Percentiles rank a stretch among this genome's conserved stretches.
Evolutionary conservation across 257 asterid species (phyloP).

Genomic region (Rhazya stricta): DNA sequence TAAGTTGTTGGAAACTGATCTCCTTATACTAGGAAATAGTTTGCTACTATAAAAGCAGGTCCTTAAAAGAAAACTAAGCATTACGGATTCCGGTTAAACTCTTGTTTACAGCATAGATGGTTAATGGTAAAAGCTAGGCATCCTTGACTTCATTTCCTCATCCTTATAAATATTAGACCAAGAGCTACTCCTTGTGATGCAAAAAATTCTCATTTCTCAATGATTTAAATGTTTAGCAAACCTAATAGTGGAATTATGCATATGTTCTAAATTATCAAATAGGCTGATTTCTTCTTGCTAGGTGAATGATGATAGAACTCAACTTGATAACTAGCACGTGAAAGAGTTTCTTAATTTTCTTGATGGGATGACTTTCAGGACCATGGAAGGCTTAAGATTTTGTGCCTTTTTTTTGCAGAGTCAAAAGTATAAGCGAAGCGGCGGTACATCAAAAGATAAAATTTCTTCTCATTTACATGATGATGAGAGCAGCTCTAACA

Average conservation of each 20-base stretch:
- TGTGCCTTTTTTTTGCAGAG: constrained; percentile 27
- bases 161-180: background rate
- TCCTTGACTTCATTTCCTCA: background rate
- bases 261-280: background rate
- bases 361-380: background rate
- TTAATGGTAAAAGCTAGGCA: background rate
- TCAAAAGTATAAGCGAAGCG: constrained; percentile 39
- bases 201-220: background rate
- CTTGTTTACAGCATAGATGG: background rate
- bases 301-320: background rate
- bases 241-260: background rate
- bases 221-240: background rate
- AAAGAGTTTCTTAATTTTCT: background rate
- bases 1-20: background rate
- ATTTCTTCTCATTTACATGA: constrained; percentile 33
- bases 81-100: background rate
- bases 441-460: constrained; percentile 59
- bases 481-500: constrained; percentile 69
- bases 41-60: background rate
- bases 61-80: background rate
- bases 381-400: background rate
- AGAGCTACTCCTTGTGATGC: background rate
- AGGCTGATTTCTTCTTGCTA: background rate
- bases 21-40: background rate
- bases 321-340: background rate